These are phyloP conservation scores for Usnea hakonensis DNA, from an alignment of 495 filamentous ascomycete genomes.

Conservation along the genomic window DNA sequence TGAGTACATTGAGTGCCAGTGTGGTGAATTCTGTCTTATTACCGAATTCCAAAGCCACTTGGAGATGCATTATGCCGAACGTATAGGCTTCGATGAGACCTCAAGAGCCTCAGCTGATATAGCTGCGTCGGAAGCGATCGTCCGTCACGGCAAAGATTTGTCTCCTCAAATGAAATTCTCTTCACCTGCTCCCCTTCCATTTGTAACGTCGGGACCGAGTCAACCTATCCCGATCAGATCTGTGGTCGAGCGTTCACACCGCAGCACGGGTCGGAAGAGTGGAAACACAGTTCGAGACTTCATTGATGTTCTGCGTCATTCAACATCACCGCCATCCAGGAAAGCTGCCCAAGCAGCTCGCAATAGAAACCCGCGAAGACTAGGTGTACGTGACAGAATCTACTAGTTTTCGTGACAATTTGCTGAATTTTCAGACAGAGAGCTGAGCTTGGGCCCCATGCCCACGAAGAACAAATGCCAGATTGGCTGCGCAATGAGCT, in stretches of 20 bases:
- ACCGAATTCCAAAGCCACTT: slow-evolving; percentile 62
- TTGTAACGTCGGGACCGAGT: slow-evolving; percentile 4
- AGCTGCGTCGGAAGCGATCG: neutral
- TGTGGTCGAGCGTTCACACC: neutral
- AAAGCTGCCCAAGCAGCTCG: slow-evolving; percentile 17
- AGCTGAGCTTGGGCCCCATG: slow-evolving; percentile 73
- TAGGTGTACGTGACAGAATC: slow-evolving; percentile 35
- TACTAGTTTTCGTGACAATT: neutral
- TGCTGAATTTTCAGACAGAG: slow-evolving; percentile 39
- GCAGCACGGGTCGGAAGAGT: slow-evolving; percentile 2
- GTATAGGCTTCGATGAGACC: slow-evolving; percentile 42
- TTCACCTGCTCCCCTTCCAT: slow-evolving; percentile 7
- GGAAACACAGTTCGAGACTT: slow-evolving; percentile 9
- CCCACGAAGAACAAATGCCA: slow-evolving; percentile 85
- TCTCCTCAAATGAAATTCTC: neutral
- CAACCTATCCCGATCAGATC: neutral
- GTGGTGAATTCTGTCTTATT: slow-evolving; percentile 57
- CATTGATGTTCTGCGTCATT: slow-evolving; percentile 6
- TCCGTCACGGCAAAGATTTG: slow-evolving; percentile 1
- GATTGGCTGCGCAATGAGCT: slow-evolving; percentile 63
- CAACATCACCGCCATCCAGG: slow-evolving; percentile 1
- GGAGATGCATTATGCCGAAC: slow-evolving; percentile 59
- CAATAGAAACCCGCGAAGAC: slow-evolving; percentile 21
- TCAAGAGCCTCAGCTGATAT: slow-evolving; percentile 4
- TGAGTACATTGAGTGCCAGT: slow-evolving; percentile 64